Percentiles rank a stretch among this genome's conserved stretches.
phyloP scores from a whole-genome alignment of 345 rosid genomes.

The Boechera retrofracta region DNA sequence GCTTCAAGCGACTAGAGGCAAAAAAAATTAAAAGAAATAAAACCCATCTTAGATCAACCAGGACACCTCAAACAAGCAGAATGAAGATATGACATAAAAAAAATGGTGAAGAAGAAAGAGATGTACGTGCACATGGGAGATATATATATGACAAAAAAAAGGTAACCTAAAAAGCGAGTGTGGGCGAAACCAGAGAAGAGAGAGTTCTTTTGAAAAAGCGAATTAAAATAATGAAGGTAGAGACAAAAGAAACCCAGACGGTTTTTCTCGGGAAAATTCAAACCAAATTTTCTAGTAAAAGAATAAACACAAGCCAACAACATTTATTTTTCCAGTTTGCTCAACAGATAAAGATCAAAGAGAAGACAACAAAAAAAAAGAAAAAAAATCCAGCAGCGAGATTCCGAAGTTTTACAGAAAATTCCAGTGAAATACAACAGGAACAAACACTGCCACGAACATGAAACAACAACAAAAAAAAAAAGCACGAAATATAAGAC shows the following conservation, averaged over 20 bases:
- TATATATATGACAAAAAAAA: not conserved
- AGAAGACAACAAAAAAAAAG: not conserved
- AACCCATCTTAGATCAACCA: not conserved
- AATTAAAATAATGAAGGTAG: not conserved
- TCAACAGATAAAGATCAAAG: not conserved
- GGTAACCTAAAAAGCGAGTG: not conserved
- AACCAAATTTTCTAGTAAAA: not conserved
- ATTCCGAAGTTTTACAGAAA: not conserved
- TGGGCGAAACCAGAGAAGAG: not conserved
- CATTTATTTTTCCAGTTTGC: not conserved
- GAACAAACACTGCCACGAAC: not conserved
- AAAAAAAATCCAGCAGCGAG: not conserved
- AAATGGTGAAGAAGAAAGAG: slow-evolving; percentile 1
- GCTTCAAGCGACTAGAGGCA: no score
- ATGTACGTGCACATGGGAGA: slow-evolving; percentile 24
- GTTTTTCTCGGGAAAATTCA: not conserved
- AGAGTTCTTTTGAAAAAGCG: not conserved
- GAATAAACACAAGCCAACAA: not conserved
- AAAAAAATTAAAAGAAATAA: not conserved
- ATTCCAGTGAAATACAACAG: not conserved
- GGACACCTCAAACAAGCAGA: not conserved
- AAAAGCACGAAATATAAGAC: not conserved
- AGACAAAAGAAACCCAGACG: slow-evolving; percentile 3
- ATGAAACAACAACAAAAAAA: not conserved
- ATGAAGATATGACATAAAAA: not conserved